Base-by-base conservation (phyloP, 2,329 filamentous ascomycete species). In the Aureobasidium sp. region DNA sequence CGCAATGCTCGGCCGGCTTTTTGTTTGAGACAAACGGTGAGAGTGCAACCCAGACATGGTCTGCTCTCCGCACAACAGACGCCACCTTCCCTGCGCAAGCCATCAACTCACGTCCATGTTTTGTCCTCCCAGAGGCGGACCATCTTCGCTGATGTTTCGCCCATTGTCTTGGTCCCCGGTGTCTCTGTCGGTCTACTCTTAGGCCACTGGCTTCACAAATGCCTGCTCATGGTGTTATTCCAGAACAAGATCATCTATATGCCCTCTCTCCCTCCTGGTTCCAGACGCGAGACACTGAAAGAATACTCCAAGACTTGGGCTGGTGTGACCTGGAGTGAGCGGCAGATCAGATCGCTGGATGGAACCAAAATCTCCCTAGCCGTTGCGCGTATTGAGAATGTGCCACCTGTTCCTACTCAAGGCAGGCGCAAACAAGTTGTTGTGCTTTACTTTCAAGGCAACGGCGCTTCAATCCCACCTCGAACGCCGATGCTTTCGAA, bases 191-290 rank as follows among this genome's bases (percentile, higher is more conserved):
- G 84, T 1, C 73, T 90, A 30, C 73, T 87, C 3, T 61, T 86
- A 16, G 76, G 76, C 3, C 71, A 90, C 12, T 90, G 77, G 77
- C 66, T 70, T 1, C 79, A 77, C 67, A 80, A 80, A 67, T 89
- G 85, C 63, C 67, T 81, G 50, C 86, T 88, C 81, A 80, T 90
- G 70, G 74, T 91, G 24, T 60, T 86, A 4, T 86, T 90, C 64
- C 87, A 90, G 68, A 88, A 90, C 63, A 84, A 85, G 64, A 88
- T 90, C 63, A 85, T 90, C 55, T 90, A 90, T 68, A 88, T 89
- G 72, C 85, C 86, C 0, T 85, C 84, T 40, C 69, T 90, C 47
- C 85, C 86, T 16, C 86, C 86, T 2, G 85, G 85, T 50, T 62
- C 86, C 0, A 77, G 85, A 14, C 74, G 77, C 21, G 84, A 90